These are phyloP conservation scores for Syzygium syzygioides DNA, from an alignment of 441 rosid species.

Conservation along the genomic window DNA sequence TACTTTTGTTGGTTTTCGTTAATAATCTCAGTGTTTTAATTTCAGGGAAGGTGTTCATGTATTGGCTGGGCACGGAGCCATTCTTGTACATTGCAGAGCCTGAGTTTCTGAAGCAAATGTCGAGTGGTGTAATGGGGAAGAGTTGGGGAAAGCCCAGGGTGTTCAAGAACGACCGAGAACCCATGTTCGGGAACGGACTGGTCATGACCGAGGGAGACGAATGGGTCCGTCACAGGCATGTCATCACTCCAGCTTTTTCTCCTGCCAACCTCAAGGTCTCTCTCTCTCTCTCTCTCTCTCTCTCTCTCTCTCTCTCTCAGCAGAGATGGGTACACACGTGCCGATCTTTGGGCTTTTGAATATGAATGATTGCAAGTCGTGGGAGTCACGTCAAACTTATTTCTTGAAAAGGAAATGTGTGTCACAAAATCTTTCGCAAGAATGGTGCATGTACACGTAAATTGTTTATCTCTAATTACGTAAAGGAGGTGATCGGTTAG, in stretches of 20 bases:
- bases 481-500: neutral
- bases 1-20: neutral
- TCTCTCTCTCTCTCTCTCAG: neutral
- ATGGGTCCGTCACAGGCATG: slow-evolving; percentile 90
- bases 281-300: neutral
- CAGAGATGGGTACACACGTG: neutral
- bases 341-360: neutral
- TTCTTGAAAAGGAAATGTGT: neutral
- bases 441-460: neutral
- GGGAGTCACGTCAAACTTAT: neutral
- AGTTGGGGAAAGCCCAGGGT: slow-evolving; percentile 93
- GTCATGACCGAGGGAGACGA: slow-evolving; percentile 88
- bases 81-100: slow-evolving; percentile 89
- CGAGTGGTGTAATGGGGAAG: slow-evolving; percentile 79
- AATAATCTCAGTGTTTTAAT: neutral
- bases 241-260: slow-evolving; percentile 82
- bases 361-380: neutral
- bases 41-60: slow-evolving; percentile 85
- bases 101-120: slow-evolving; percentile 66
- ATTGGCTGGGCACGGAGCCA: slow-evolving; percentile 95
- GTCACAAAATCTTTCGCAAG: neutral
- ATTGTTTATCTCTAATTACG: neutral
- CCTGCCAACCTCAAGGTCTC: slow-evolving; percentile 76
- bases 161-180: slow-evolving; percentile 73
- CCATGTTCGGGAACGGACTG: slow-evolving; percentile 94